Evolutionary conservation across 2,329 filamentous ascomycete genomes (phyloP), one percentile per base, ranked within the genome.

Genomic region (Penicillium polonicum): DNA sequence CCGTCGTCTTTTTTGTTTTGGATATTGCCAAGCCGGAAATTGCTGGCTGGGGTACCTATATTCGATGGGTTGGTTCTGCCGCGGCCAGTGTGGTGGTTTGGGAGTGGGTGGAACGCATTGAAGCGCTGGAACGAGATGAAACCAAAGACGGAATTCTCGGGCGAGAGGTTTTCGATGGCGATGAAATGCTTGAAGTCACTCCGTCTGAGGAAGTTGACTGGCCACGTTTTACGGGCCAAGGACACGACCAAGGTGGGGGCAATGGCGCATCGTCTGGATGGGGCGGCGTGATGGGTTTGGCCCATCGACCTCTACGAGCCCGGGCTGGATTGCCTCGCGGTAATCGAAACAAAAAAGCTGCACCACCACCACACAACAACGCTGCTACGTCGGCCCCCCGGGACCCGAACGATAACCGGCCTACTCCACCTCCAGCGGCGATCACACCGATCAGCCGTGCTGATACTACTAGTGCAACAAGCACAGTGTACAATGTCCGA

Each of bases 61-160:
- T 96, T 45, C 83, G 92, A 68, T 97, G 92, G 92, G 92, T 96
- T n/a, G 92, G 92, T 48, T 92, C 92, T 1, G 92, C 92, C 0
- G 92, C 92, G 1, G 92, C 92, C 29, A 96, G 91, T 75, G 92
- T 96, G n/a, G 90, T 96, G 23, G 92, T 97, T 2, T 97, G 92
- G 92, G 92, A 97, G 74, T 97, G 92, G 92, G 92, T 97, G 3
- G 92, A 97, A 74, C 85, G 92, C 27, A 97, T 97, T 48, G 92
- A 97, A 73, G 91, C 92, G 0, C 76, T 96, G 60, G 92, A 97
- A 77, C 85, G 92, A 65, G 92, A 96, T 73, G 92, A 96, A 72
- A 91, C 92, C 75, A 96, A 95, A 75, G 92, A 96, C 66, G 92
- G 92, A 0, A 95, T 97, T 55, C 78, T 97, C 1, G 92, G 92